Evolutionary conservation across 768 basidiomycete genomes (phyloP).

Genomic region (Saitozyma sp.): DNA sequence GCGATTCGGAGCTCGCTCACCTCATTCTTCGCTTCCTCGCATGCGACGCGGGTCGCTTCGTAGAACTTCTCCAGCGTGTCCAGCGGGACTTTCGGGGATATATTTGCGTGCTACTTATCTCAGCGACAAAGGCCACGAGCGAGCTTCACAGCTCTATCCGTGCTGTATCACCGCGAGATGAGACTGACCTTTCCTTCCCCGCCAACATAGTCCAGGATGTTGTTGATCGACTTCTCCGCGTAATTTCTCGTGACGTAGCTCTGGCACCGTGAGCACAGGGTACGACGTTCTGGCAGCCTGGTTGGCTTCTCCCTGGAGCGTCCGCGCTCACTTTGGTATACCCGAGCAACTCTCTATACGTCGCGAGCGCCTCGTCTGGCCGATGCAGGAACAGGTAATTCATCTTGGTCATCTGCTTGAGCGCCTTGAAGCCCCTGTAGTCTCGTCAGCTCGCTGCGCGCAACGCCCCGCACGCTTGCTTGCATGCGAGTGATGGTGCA

Average conservation of each 20-base stretch:
- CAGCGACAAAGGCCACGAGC: constrained; percentile 54
- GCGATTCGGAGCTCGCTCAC: constrained; percentile 54
- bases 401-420: constrained; percentile 95
- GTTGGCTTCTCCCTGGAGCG: neutral
- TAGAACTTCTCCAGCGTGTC: constrained; percentile 93
- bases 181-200: constrained; percentile 72
- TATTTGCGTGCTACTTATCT: constrained; percentile 38
- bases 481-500: no score
- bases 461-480: neutral
- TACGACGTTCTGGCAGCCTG: no score
- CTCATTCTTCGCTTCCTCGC: constrained; percentile 95
- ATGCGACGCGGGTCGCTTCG: constrained; percentile 81
- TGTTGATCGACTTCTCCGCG: constrained; percentile 98
- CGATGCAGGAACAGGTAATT: constrained; percentile 76
- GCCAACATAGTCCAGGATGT: constrained; percentile 95
- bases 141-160: constrained; percentile 59
- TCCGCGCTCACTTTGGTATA: constrained; percentile 71
- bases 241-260: constrained; percentile 55
- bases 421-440: constrained; percentile 93
- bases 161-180: neutral
- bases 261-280: constrained; percentile 9
- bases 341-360: constrained; percentile 80
- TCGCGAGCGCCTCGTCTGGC: constrained; percentile 78
- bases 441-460: neutral
- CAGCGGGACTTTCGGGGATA: constrained; percentile 58